Base-by-base conservation (phyloP, 108 stramenopile species). In the Parietichytrium sp. region DNA sequence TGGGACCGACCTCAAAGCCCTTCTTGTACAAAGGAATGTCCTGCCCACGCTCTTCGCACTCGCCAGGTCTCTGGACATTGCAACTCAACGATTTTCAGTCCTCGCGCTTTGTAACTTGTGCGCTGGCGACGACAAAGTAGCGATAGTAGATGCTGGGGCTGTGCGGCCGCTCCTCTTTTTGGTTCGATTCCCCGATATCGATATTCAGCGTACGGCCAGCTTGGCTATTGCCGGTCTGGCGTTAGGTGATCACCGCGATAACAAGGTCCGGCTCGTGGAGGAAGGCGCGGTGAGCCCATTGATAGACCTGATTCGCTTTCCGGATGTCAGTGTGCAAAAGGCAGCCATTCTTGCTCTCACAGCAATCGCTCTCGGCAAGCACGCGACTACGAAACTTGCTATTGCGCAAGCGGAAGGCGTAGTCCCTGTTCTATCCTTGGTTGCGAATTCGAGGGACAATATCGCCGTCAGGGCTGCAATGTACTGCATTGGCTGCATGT, bases 191-290 rank as follows among this genome's bases (percentile, higher is more conserved):
- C 93, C 93, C 2, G 93, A 94, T 81, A 54, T 90, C 49, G 92
- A 94, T 80, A 88, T 94, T 30, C 92, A 94, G 90, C 82, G 92
- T n/a, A 92, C 87, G 49, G 93, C 93, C 20, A 86, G 91, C 23
- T 84, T 93, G 51, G 87, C 92, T 1, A 52, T 94, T 42, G 91
- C 93, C 3, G 93, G 91, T 29, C 83, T 94, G 48, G 89, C 88
- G 7, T 82, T 94, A 42, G 94, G 94, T 48, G 91, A 87, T 79
- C 84, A 86, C 48, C 52, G 81, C 4, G 80, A 90, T 53, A 91
- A 91, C 79, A 88, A 89, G 80, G 49, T 86, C 33, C 55, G 92
- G 20, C 55, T 93, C 47, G 80, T 86, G 12, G 86, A 90, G 36
- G 85, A 87, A 52, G 93, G 94, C 3, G 92, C 91, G 4, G 52